Conservation (phyloP, 129 eudicot genomes). For the Chrysanthemum makinoi region DNA sequence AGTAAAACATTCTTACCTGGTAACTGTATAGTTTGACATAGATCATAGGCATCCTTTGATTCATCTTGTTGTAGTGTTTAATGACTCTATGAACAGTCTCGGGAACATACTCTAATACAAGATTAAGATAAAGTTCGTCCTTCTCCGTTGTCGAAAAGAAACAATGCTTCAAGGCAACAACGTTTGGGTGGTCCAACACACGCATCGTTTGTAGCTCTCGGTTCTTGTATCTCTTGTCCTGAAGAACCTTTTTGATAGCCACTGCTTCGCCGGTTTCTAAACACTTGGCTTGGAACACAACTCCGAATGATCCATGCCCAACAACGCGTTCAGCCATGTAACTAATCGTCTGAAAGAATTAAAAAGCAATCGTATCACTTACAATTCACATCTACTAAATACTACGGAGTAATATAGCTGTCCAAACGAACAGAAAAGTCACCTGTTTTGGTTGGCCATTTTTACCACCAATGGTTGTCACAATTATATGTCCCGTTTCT, state of each 20-base stretch:
- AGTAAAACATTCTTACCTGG: constrained; percentile 44
- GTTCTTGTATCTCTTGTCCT: constrained; percentile 88
- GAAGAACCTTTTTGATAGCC: constrained; percentile 88
- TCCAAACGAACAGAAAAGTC: background rate
- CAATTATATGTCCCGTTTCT: constrained; percentile 94
- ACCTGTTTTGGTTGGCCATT: constrained; percentile 95
- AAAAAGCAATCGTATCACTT: constrained; percentile 11
- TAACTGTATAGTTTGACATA: constrained; percentile 81
- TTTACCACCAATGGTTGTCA: constrained; percentile 91
- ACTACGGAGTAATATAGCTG: background rate
- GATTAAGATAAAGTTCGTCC: constrained; percentile 78
- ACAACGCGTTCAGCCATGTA: constrained; percentile 96
- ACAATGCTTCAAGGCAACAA: constrained; percentile 82
- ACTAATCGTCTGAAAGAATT: constrained; percentile 66
- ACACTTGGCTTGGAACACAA: constrained; percentile 93
- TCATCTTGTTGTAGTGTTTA: constrained; percentile 83
- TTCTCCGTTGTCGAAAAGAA: constrained; percentile 88
- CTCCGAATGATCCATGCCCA: constrained; percentile 95
- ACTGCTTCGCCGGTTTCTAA: constrained; percentile 92
- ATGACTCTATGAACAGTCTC: constrained; percentile 87
- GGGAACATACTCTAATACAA: constrained; percentile 88
- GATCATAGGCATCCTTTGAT: constrained; percentile 86
- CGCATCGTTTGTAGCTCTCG: constrained; percentile 96
- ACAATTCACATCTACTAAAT: background rate
- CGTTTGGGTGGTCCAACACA: constrained; percentile 84